Evolutionary conservation across 768 basidiomycete species (phyloP).

Genomic region (Lactifluus volemus): DNA sequence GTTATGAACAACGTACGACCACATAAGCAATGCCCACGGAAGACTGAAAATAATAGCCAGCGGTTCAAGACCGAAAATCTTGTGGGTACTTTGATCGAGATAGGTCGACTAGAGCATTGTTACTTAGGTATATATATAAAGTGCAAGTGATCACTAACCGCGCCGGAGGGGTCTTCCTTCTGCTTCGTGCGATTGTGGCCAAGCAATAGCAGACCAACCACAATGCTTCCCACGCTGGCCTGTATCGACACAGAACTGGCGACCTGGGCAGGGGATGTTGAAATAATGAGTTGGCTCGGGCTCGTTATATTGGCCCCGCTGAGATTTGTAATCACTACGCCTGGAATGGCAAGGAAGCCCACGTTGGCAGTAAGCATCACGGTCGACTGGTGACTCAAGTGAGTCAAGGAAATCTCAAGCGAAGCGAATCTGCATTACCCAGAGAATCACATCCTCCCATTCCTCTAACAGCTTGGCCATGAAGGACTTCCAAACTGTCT

Average conservation of each 20-base stretch:
- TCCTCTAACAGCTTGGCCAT: constrained; percentile 2
- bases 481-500: constrained; percentile 3
- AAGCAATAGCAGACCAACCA: constrained; percentile 38
- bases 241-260: constrained; percentile 41
- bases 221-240: constrained; percentile 39
- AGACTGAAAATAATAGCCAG: constrained; percentile 47
- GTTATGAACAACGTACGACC: constrained; percentile 38
- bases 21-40: constrained; percentile 50
- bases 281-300: neutral
- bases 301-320: neutral
- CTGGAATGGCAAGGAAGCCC: constrained; percentile 30
- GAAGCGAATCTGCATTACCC: neutral
- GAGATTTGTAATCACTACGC: constrained; percentile 13
- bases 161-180: constrained; percentile 23
- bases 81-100: constrained; percentile 22
- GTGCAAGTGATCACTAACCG: neutral
- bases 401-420: neutral
- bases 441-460: constrained; percentile 11
- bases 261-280: constrained; percentile 37
- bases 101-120: constrained; percentile 20
- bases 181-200: constrained; percentile 34
- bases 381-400: constrained; percentile 21
- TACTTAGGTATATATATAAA: neutral
- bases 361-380: constrained; percentile 30
- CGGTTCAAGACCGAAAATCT: constrained; percentile 38